Evolutionary conservation across 192 early-diverging fungal genomes (phyloP).

Genomic region (Rhizoclosmatium sp.): DNA sequence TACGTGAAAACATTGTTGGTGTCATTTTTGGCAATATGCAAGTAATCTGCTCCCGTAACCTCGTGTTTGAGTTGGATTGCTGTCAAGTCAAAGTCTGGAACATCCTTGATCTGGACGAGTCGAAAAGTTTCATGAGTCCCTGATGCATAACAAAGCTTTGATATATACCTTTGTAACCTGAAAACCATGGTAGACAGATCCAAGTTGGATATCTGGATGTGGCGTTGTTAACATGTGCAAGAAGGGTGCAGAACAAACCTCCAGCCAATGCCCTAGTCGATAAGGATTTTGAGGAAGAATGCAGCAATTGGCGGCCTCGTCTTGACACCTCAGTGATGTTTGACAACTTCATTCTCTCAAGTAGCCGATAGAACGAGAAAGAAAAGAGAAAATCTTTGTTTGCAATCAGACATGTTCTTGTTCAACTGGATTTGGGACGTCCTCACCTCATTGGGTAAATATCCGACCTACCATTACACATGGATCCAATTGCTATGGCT

Average conservation of each 20-base stretch:
- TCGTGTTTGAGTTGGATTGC: constrained; percentile 77
- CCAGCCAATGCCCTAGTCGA: neutral
- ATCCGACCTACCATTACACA: neutral
- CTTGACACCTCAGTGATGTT: neutral
- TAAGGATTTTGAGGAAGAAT: neutral
- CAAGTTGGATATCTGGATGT: constrained; percentile 4
- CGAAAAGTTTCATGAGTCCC: neutral
- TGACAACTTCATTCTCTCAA: neutral
- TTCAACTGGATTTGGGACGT: constrained; percentile 98
- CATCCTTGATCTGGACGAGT: constrained; percentile 29
- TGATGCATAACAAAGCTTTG: neutral
- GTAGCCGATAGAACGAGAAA: neutral
- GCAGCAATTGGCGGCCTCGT: neutral
- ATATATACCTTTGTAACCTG: constrained; percentile 4
- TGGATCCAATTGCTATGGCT: neutral
- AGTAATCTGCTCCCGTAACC: constrained; percentile 78
- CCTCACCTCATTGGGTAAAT: constrained; percentile 86
- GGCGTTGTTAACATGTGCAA: neutral
- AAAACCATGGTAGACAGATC: constrained; percentile 19
- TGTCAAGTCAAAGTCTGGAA: constrained; percentile 81
- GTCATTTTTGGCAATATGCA: constrained; percentile 88
- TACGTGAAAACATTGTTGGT: constrained; percentile 89
- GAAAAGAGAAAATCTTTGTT: neutral
- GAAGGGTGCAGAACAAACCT: neutral
- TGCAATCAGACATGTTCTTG: constrained; percentile 78